These are phyloP conservation scores for Aspergillus oerlinghausenensis DNA, from an alignment of 2,329 filamentous ascomycete genomes.

Conservation along the genomic window DNA sequence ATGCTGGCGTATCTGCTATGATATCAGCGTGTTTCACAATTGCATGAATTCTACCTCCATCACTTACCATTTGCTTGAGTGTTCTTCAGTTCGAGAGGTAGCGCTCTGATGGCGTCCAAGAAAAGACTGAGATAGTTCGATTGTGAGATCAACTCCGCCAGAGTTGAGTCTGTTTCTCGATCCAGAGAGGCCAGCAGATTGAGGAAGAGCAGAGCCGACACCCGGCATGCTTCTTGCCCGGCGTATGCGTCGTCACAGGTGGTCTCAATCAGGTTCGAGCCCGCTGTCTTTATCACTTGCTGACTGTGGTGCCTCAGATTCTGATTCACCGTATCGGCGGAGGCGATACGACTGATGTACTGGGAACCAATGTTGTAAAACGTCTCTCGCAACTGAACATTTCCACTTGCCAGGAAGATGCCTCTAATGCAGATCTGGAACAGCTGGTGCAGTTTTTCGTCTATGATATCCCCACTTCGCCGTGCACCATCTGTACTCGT, in stretches of 20 bases:
- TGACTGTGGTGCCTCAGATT: conserved; percentile 49
- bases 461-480: conserved; percentile 63
- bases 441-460: conserved; percentile 84
- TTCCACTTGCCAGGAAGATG: conserved; percentile 68
- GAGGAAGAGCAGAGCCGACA: conserved; percentile 81
- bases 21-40: conserved; percentile 6
- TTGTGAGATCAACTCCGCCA: conserved; percentile 74
- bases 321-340: conserved; percentile 47
- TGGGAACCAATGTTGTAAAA: conserved; percentile 91
- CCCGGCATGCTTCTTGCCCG: conserved; percentile 74
- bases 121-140: conserved; percentile 89
- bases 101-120: conserved; percentile 76
- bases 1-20: conserved; percentile 47
- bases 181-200: conserved; percentile 71
- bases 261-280: conserved; percentile 76
- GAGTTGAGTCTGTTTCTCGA: conserved; percentile 64
- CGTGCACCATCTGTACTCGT: conserved; percentile 39
- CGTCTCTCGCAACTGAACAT: conserved; percentile 67
- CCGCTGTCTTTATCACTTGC: conserved; percentile 71
- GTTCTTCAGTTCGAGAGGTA: conserved; percentile 67
- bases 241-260: conserved; percentile 91
- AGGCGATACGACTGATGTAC: conserved; percentile 66
- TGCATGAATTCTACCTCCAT: neutral
- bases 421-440: conserved; percentile 83
- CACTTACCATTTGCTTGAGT: conserved; percentile 53